Evolutionary conservation across 1,284 basidiomycete genomes (phyloP).

Genomic region (Papiliotrema flavescens): DNA sequence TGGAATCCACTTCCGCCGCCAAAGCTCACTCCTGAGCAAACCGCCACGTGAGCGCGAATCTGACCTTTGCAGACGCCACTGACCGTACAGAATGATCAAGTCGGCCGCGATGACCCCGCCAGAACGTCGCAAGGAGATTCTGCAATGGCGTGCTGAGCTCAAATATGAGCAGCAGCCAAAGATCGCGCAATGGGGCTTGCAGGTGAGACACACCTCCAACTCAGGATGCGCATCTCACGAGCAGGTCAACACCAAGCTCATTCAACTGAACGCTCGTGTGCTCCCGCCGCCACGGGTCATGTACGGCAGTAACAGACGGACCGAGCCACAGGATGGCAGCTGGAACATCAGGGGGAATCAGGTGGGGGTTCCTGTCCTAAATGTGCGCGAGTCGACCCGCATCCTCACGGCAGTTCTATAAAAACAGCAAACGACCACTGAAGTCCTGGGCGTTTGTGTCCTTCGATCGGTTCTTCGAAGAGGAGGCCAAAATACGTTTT

Average conservation of each 20-base stretch:
- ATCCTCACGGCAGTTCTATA: slow-evolving; percentile 31
- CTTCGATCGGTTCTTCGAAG: slow-evolving; percentile 29
- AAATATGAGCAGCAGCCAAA: slow-evolving; percentile 37
- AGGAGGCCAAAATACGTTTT: slow-evolving; percentile 21
- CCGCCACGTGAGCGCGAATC: slow-evolving; percentile 29
- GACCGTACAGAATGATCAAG: slow-evolving; percentile 44
- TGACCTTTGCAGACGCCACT: not conserved
- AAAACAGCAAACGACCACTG: slow-evolving; percentile 31
- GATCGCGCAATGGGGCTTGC: slow-evolving; percentile 47
- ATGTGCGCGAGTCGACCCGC: no score
- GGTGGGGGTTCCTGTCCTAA: no score
- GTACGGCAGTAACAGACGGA: slow-evolving; percentile 37
- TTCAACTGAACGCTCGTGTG: slow-evolving; percentile 42
- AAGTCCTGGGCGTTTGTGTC: slow-evolving; percentile 45
- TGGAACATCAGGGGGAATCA: slow-evolving; percentile 28
- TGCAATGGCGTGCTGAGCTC: slow-evolving; percentile 38
- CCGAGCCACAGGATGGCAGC: slow-evolving; percentile 20
- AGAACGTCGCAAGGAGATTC: slow-evolving; percentile 34
- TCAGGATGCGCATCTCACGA: not conserved
- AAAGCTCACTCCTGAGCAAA: slow-evolving; percentile 35
- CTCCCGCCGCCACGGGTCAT: slow-evolving; percentile 40
- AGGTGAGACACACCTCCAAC: slow-evolving; percentile 22
- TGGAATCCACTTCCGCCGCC: slow-evolving; percentile 42
- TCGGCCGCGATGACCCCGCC: slow-evolving; percentile 45
- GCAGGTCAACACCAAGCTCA: slow-evolving; percentile 40